Evolutionary conservation across 192 early-diverging fungal species (phyloP), one percentile per base, ranked within the genome.

Genomic region (Umbelopsis isabellina): DNA sequence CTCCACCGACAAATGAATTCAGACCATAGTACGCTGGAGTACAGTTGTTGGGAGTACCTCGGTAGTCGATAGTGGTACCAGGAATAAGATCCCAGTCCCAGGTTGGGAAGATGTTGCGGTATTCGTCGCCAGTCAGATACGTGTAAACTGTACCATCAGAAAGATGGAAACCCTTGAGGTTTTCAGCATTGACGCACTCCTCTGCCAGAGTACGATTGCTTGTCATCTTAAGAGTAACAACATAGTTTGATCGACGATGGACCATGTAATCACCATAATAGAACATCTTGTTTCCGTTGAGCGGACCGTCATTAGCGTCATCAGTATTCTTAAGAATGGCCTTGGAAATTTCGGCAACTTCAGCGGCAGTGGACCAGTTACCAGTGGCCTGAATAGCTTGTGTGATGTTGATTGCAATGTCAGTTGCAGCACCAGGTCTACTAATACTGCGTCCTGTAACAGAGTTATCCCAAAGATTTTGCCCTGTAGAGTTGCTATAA

Each of bases 71-170:
- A 13, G 75, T 77, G 12, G 71, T 72, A 5, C 75, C 75, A 15
- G 75, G 75, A 16, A 72, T 21, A 15, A 77, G 47, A 37, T 77
- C 45, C 75, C 75, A 77, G 48, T 77, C 71, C 75, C 75, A 77
- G n/a, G 65, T 52, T 22, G 70, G 64, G 46, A 77, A 77, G 1
- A 66, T 65, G 45, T 72, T 66, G n/a, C 55, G 35, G 22, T 77
- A 77, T 33, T 77, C 75, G 4, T 72, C 64, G 1, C 75, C 75
- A 7, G 65, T 44, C 3, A 72, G 27, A 22, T 77, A 77, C 27
- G 65, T 72, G 21, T 65, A 77, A 20, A 77, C 51, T 13, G 64
- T 18, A 64, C 75, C 75, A 45, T 77, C 75, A 22, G 68, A 70
- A 20, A 77, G 49, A 66, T 77, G 75, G 49, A 69, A 77, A 45